Conservation (phyloP, 2,329 filamentous ascomycete species). For the Hypoxylon sp. region DNA sequence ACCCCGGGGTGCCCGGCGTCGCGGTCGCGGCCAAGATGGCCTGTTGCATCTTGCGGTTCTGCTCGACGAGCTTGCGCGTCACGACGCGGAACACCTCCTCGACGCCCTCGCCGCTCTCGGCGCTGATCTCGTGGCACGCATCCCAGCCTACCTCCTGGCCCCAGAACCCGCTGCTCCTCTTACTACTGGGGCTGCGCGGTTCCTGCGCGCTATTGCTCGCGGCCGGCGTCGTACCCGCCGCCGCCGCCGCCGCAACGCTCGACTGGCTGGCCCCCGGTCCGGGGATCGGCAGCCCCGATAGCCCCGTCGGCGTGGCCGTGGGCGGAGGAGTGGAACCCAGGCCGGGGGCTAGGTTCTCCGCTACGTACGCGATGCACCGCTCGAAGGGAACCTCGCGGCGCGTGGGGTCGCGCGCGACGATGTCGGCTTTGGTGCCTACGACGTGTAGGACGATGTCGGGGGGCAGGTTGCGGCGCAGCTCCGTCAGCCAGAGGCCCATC, state of each 20-base stretch:
- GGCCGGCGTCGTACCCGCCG: conserved; percentile 43
- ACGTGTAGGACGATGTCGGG: conserved; percentile 89
- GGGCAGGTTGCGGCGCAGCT: conserved; percentile 84
- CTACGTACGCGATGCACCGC: conserved; percentile 94
- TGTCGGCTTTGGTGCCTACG: conserved; percentile 94
- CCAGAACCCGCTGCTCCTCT: conserved; percentile 85
- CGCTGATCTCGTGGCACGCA: conserved; percentile 96
- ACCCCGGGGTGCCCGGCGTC: conserved; percentile 64
- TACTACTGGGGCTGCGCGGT: conserved; percentile 73
- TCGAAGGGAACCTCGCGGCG: conserved; percentile 91
- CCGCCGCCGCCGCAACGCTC: conserved; percentile 44
- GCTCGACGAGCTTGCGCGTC: conserved; percentile 73
- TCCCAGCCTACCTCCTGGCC: conserved; percentile 95
- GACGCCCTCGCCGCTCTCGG: conserved; percentile 93
- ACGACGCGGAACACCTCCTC: conserved; percentile 92
- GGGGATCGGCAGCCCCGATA: conserved; percentile 46
- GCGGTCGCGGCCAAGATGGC: conserved; percentile 70
- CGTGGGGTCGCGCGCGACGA: conserved; percentile 86
- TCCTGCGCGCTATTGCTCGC: conserved; percentile 60
- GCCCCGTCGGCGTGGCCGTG: conserved; percentile 65
- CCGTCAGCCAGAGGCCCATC: conserved; percentile 92
- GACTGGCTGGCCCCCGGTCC: conserved; percentile 51
- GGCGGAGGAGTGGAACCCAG: conserved; percentile 77
- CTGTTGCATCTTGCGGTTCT: conserved; percentile 75
- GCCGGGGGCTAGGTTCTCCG: conserved; percentile 86